Percentiles rank a stretch among this genome's conserved stretches.
Conservation (phyloP, 2,329 filamentous ascomycete species). For the Aureobasidium subglaciale region DNA sequence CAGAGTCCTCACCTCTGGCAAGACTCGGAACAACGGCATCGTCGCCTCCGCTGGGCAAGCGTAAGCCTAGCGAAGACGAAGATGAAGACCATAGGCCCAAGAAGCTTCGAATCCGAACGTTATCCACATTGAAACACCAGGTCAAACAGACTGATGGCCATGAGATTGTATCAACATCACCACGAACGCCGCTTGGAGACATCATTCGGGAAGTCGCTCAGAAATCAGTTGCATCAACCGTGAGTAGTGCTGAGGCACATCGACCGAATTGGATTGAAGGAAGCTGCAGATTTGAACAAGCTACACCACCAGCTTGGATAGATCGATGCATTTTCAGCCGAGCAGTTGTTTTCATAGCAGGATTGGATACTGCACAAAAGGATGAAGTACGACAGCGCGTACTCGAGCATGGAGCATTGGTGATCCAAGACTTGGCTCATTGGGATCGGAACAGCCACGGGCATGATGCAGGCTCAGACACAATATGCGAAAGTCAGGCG, state of each 20-base stretch:
- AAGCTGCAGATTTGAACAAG: background rate
- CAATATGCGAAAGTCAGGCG: constrained; percentile 28
- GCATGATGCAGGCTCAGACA: constrained; percentile 18
- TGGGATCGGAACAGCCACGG: constrained; percentile 27
- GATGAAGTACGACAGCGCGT: background rate
- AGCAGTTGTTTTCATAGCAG: constrained; percentile 5
- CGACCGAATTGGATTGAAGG: background rate
- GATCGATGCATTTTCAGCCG: background rate
- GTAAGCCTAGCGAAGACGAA: background rate
- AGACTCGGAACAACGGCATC: no score
- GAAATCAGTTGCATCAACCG: background rate
- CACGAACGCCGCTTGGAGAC: constrained; percentile 3
- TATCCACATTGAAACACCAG: background rate
- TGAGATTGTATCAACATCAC: background rate
- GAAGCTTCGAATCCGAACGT: no score
- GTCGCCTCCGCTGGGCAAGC: background rate
- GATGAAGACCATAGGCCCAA: background rate
- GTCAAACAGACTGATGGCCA: background rate
- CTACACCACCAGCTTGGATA: background rate
- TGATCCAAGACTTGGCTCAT: constrained; percentile 18
- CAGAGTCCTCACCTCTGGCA: background rate
- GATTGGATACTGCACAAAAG: background rate
- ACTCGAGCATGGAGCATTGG: background rate
- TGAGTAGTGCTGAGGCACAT: background rate
- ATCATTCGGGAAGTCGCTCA: background rate